Percentiles rank a stretch among this genome's conserved stretches.
Evolutionary conservation across 768 basidiomycete species (phyloP).

Genomic region (Rossbeevera mucosa): DNA sequence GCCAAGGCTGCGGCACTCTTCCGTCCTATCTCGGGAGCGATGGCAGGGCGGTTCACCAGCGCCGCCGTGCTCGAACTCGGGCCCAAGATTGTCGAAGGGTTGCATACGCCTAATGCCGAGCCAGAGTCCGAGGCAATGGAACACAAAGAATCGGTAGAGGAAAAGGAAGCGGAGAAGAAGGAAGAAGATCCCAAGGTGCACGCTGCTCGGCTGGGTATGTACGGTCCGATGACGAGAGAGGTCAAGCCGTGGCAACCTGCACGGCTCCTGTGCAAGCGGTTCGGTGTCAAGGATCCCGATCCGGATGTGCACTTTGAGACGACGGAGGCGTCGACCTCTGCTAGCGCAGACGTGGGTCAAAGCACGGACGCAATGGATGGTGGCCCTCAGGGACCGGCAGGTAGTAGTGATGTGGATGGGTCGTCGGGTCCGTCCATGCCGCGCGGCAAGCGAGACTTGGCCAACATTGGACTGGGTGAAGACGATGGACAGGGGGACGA

Average conservation of each 20-base stretch:
- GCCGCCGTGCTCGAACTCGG: slow-evolving; percentile 68
- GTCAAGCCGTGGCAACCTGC: slow-evolving; percentile 72
- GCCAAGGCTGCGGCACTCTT: slow-evolving; percentile 85
- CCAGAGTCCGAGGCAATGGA: slow-evolving; percentile 34
- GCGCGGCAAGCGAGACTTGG: slow-evolving; percentile 51
- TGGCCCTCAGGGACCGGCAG: background rate
- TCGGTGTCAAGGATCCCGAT: slow-evolving; percentile 81
- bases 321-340: slow-evolving; percentile 22
- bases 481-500: slow-evolving; percentile 87
- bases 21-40: slow-evolving; percentile 86
- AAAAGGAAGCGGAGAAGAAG: slow-evolving; percentile 38
- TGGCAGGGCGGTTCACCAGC: slow-evolving; percentile 91
- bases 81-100: slow-evolving; percentile 58
- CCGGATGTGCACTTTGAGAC: slow-evolving; percentile 43
- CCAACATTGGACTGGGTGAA: slow-evolving; percentile 86
- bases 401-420: background rate
- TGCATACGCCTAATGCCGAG: slow-evolving; percentile 54
- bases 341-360: slow-evolving; percentile 9
- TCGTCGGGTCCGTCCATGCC: background rate
- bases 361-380: slow-evolving; percentile 1
- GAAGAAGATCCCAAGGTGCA: slow-evolving; percentile 72
- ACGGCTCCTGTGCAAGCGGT: slow-evolving; percentile 86
- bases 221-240: slow-evolving; percentile 81
- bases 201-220: slow-evolving; percentile 87
- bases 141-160: slow-evolving; percentile 39